Evolutionary conservation across 768 basidiomycete species (phyloP).

Genomic region (Boletus pseudo-olivaceus): DNA sequence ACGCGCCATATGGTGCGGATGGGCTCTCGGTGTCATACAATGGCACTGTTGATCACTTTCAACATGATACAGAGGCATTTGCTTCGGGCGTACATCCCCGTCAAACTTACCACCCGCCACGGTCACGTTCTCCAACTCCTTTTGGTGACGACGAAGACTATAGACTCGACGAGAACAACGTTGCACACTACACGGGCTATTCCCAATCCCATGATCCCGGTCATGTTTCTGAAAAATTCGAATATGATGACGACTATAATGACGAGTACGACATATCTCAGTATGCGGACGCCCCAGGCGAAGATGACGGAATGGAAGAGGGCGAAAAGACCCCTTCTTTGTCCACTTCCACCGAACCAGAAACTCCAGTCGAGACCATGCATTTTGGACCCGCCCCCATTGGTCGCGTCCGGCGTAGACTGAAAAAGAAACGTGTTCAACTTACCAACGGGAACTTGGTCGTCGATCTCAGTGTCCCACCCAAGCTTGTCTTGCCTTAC

Average conservation of each 20-base stretch:
- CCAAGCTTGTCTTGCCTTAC: constrained; percentile 74
- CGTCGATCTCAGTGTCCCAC: constrained; percentile 78
- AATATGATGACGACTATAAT: constrained; percentile 7
- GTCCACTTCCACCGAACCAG: constrained; percentile 37
- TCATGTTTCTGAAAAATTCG: constrained; percentile 26
- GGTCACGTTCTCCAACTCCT: constrained; percentile 76
- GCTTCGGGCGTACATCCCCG: constrained; percentile 58
- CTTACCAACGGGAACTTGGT: constrained; percentile 88
- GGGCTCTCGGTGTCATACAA: constrained; percentile 35
- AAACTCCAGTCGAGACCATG: constrained; percentile 59
- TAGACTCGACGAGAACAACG: constrained; percentile 51
- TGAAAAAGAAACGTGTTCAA: constrained; percentile 78
- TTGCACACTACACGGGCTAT: constrained; percentile 52
- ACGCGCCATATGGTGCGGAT: constrained; percentile 10
- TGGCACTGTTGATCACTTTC: constrained; percentile 51
- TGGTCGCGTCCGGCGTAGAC: constrained; percentile 72
- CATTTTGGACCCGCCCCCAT: constrained; percentile 88
- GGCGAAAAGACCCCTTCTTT: constrained; percentile 26
- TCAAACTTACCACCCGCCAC: constrained; percentile 45
- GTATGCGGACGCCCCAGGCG: constrained; percentile 24
- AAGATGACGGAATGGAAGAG: constrained; percentile 17
- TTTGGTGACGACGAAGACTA: constrained; percentile 73
- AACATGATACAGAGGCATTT: constrained; percentile 64
- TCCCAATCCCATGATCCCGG: constrained; percentile 17
- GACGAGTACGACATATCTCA: constrained; percentile 33